Base-by-base conservation (phyloP, 2,329 filamentous ascomycete genomes). In the Colletotrichum ledebouriae region DNA sequence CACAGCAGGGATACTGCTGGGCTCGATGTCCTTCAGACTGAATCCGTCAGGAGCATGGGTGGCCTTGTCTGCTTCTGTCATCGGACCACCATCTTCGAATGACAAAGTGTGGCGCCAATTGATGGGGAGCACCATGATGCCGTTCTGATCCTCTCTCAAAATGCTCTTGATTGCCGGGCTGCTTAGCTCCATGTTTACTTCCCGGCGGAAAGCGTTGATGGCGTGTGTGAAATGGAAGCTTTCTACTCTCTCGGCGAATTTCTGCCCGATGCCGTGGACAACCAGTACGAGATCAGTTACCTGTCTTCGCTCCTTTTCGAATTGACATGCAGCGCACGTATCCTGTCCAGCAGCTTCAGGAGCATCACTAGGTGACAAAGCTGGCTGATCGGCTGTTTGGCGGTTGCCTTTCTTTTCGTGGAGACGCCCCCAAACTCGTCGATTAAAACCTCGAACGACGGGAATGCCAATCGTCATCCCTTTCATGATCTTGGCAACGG, bases 211-310 rank as follows among this genome's bases (percentile, higher is more conserved):
- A 0, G 90, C 88, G 75, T 97, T 98, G 76, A 98, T 95, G 5
- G 94, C 93, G 77, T 98, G 95, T 0, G 96, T 99, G 74, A 99
- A 99, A 78, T 98, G 94, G 74, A 94, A 99, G 73, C 94, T 97
- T 78, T 98, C 95, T 69, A 98, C 93, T 12, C 94, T 87, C 77
- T 99, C 94, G 0, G 94, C 97, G 57, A 98, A 86, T 77, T 99
- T 98, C 78, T 99, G 96, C 0, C 96, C 96, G 71, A 99, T 98
- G 2, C 96, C 96, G 75, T 99, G 96, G 49, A 96, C 92, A 10
- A 98, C 93, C 4, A 99, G 85, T 2, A 98, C 88, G 7, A 99
- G 83, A 75, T 99, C 96, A 1, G 92, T 95, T 5, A 97, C 92
- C 69, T 90, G 89, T 2, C 89, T 89, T 33, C 84, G 84, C 47